Evolutionary conservation across 139 green algal species (phyloP), one percentile per base, ranked within the genome.

Genomic region (Zygnema cylindricum): DNA sequence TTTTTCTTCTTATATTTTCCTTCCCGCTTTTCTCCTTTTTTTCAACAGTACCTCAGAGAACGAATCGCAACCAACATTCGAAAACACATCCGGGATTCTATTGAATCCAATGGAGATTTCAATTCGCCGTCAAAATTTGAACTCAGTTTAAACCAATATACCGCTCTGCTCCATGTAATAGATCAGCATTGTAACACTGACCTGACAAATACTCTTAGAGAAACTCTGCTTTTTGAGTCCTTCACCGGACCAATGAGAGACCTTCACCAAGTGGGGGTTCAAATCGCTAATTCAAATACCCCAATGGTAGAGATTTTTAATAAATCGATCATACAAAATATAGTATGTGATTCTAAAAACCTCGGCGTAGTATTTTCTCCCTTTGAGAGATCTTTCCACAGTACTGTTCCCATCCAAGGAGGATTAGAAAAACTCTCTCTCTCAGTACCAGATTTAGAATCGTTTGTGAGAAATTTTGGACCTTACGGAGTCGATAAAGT

Each of bases 11-110:
- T n/a, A n/a, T n/a, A n/a, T n/a, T n/a, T n/a, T n/a, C n/a, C n/a
- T n/a, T n/a, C n/a, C n/a, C n/a, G n/a, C n/a, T n/a, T n/a, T n/a
- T n/a, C n/a, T n/a, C n/a, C n/a, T n/a, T n/a, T n/a, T n/a, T n/a
- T n/a, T n/a, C n/a, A n/a, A 11, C 81, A 86, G 84, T 89, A 89
- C 49, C 30, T 89, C 69, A 1, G 84, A 42, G 84, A 89, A n/a
- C 38, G 75, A 36, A 1, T 89, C 1, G 77, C 84, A 35, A 38
- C 22, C 84, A 41, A 40, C n/a, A 35, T 89, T 33, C n/a, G 25
- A 30, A 36, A 36, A 25, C 25, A 35, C 1, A 88, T 89, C 21
- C 73, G 73, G 32, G 2, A 3, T 33, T 35, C 84, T n/a, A 36
- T 88, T n/a, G 36, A 76, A 3, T 42, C 73, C 39, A 39, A 88